Evolutionary conservation across 148 eudicot species (phyloP), one percentile per base, ranked within the genome.

Genomic region (Vaccinium vitisidaea): DNA sequence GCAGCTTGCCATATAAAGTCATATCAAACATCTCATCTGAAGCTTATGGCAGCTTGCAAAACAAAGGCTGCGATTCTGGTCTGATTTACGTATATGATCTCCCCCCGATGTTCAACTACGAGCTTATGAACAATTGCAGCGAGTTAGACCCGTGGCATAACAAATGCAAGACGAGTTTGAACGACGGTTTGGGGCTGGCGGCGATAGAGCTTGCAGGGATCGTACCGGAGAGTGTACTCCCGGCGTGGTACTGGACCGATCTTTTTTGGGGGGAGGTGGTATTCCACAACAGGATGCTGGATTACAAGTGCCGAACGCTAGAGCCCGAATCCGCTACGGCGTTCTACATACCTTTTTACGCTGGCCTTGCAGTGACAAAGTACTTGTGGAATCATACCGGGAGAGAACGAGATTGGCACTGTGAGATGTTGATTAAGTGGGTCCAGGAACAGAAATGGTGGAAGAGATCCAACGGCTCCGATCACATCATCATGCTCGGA

Each of bases 291-390:
- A 87, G 97, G 4, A 85, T 94, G 76, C 50, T 91, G 48, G 84
- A 88, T 69, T 89, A 93, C 56, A 86, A 82, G 43, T 95, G 98
- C 84, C 74, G 95, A 4, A 92, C 94, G 0, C 1, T 75, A 8
- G 91, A 94, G 48, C 90, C 98, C 0, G 86, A 86, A 75, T 86
- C 89, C 0, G 98, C 98, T 18, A 69, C 92, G 52, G 96, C 94
- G 80, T 94, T 85, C 85, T 95, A 93, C 92, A 90, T 94, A 32
- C 98, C 98, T 0, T 95, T 91, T 58, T 95, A 95, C 88, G 95
- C 91, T 18, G 98, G 95, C 8, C 90, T 95, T 77, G 92, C 90
- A 0, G 92, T 91, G 0, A 93, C 90, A 69, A 90, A 88, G 80
- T 88, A 86, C 56, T 52, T 95, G 6, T 93, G 92, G 54, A 84